Conservation (phyloP, 768 basidiomycete species). For the Hygrophorus russula region DNA sequence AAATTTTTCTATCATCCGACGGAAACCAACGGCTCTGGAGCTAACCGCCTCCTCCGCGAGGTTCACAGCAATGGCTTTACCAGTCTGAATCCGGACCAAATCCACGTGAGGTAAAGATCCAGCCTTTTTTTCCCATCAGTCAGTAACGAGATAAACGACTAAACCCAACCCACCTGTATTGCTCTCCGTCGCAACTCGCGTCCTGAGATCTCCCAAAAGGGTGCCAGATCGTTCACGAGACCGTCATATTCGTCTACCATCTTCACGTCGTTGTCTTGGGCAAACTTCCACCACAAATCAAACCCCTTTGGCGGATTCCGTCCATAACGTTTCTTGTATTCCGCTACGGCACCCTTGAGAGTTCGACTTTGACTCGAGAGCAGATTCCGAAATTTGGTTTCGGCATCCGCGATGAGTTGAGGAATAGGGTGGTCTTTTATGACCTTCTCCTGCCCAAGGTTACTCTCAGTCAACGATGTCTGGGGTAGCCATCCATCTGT, state of each 20-base stretch:
- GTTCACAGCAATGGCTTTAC: constrained; percentile 47
- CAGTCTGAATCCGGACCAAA: constrained; percentile 67
- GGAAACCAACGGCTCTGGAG: constrained; percentile 69
- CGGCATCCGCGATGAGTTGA: constrained; percentile 74
- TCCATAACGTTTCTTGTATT: constrained; percentile 72
- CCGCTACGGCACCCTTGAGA: constrained; percentile 63
- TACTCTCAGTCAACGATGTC: constrained; percentile 9
- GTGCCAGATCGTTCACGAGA: constrained; percentile 67
- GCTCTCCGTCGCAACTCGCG: constrained; percentile 61
- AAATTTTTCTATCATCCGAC: constrained; percentile 64
- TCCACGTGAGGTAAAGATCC: constrained; percentile 77
- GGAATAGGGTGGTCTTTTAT: constrained; percentile 65
- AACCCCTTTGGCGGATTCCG: constrained; percentile 84
- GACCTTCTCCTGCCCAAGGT: constrained; percentile 3
- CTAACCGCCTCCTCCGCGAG: constrained; percentile 60
- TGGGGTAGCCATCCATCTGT: neutral
- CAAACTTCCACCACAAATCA: constrained; percentile 83
- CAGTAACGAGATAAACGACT: neutral
- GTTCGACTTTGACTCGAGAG: constrained; percentile 72
- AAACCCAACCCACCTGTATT: constrained; percentile 32
- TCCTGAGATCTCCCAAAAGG: constrained; percentile 72
- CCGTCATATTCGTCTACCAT: constrained; percentile 88
- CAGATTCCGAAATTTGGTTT: constrained; percentile 53
- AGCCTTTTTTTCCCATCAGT: constrained; percentile 30
- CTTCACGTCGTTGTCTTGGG: constrained; percentile 55